Evolutionary conservation across 345 rosid genomes (phyloP).

Genomic region (Brassica rapa): DNA sequence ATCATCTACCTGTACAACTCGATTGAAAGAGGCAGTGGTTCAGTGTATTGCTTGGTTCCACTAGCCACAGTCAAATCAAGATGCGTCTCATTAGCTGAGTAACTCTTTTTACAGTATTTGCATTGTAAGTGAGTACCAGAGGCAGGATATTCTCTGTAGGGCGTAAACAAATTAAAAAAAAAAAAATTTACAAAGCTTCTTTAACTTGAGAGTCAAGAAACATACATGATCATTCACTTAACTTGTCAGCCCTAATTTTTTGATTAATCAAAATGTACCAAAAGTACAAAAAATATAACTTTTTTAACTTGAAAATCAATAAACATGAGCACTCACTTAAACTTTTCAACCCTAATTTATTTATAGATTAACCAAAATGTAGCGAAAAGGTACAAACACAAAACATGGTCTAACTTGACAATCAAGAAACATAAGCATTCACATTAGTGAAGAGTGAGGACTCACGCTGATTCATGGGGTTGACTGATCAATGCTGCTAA

Average conservation of each 20-base stretch:
- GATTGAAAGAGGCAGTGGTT: conserved; percentile 56
- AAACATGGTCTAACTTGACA: neutral
- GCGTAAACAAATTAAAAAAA: neutral
- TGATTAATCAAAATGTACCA: neutral
- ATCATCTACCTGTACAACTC: conserved; percentile 43
- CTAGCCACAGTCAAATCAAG: conserved; percentile 63
- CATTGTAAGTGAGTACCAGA: conserved; percentile 56
- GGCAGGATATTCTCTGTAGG: conserved; percentile 48
- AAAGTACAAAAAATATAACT: no score
- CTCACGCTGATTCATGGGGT: conserved; percentile 52
- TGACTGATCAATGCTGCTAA: conserved; percentile 41
- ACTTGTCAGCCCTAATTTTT: neutral
- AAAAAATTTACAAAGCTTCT: neutral
- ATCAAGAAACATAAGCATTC: neutral
- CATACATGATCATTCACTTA: neutral
- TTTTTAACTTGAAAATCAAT: no score
- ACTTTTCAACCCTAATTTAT: no score
- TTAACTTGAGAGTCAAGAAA: neutral
- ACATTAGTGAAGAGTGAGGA: conserved; percentile 15
- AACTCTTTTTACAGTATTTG: conserved; percentile 64
- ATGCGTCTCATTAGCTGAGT: conserved; percentile 58
- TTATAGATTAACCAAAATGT: no score
- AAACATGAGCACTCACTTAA: no score
- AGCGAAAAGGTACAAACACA: no score
- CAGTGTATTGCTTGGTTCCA: conserved; percentile 53